Base-by-base conservation (phyloP, 768 basidiomycete genomes). In the Trametes meyenii region DNA sequence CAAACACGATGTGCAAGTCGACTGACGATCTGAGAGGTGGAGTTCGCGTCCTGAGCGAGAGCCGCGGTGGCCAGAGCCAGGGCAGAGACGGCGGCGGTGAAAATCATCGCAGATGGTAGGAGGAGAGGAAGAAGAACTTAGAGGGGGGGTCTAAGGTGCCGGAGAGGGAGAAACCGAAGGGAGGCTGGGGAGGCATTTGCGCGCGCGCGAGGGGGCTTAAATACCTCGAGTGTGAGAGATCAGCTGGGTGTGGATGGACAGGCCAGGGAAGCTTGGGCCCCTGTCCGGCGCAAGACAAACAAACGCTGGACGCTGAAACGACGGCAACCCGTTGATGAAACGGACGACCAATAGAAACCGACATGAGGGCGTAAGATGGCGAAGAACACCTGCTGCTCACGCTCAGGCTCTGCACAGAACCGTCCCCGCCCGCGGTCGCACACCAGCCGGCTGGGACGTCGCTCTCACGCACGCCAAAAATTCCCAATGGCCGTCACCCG, bases 31-130 rank as follows among this genome's bases (percentile, higher is more conserved):
- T 33, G 16, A 50, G 49, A 5, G 48, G 16, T 26, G 26, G 43
- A 19, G 24, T 60, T 66, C 21, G 33, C n/a, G 50, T 61, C 56
- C 58, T 71, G 70, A 21, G 70, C 70, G 17, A 60, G 42, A 17
- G 60, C 65, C n/a, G 61, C 40, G 39, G 59, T 56, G 39, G 68
- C 70, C 24, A 62, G 36, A 21, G 68, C 54, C 23, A 70, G 44
- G 35, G 60, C 55, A 19, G 62, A 50, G 58, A 60, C 23, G 39
- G 66, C 33, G 38, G 61, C 44, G 35, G 61, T 38, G 58, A 53
- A 58, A 46, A 44, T 61, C 67, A 69, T 69, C 59, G 55, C 62
- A 56, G 39, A 42, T 50, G 50, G 54, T 39, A 26, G 40, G 38
- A 21, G 42, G 53, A 52, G 42, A 17, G n/a, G 42, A 58, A 50